These are phyloP conservation scores for Wallacemonas sp. DNA, from an alignment of 208 protist species.

Conservation along the genomic window DNA sequence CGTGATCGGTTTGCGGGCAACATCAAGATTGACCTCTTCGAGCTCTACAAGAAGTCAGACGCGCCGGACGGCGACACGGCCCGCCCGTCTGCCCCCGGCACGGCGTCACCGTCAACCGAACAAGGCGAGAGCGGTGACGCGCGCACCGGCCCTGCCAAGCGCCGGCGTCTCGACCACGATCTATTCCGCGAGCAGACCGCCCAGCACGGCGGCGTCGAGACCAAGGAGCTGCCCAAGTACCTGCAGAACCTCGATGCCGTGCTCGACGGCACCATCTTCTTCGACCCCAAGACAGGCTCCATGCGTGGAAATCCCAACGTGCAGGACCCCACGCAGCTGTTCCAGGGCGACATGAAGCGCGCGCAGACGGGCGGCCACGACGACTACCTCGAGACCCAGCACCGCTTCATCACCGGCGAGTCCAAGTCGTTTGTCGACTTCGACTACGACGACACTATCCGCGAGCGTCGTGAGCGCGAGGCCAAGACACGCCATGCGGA, in stretches of 20 bases:
- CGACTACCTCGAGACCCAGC: conserved; percentile 79
- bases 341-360: conserved; percentile 79
- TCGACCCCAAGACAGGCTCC: conserved; percentile 84
- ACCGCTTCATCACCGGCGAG: conserved; percentile 79
- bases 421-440: conserved; percentile 86
- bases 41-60: conserved; percentile 31
- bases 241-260: conserved; percentile 77
- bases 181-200: conserved; percentile 58
- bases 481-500: conserved; percentile 8
- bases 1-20: conserved; percentile 70
- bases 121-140: conserved; percentile 9
- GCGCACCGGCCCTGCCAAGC: neutral
- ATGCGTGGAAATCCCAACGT: conserved; percentile 89
- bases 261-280: conserved; percentile 50
- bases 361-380: conserved; percentile 79
- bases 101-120: neutral
- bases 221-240: conserved; percentile 86
- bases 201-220: conserved; percentile 72
- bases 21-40: conserved; percentile 55
- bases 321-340: conserved; percentile 54
- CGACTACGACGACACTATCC: conserved; percentile 65
- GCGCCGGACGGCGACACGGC: conserved; percentile 9
- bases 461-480: conserved; percentile 5
- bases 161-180: conserved; percentile 25
- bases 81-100: conserved; percentile 3